Evolutionary conservation across 805 yeast genomes (phyloP), one percentile per base, ranked within the genome.

Genomic region (Yarrowia osloensis): DNA sequence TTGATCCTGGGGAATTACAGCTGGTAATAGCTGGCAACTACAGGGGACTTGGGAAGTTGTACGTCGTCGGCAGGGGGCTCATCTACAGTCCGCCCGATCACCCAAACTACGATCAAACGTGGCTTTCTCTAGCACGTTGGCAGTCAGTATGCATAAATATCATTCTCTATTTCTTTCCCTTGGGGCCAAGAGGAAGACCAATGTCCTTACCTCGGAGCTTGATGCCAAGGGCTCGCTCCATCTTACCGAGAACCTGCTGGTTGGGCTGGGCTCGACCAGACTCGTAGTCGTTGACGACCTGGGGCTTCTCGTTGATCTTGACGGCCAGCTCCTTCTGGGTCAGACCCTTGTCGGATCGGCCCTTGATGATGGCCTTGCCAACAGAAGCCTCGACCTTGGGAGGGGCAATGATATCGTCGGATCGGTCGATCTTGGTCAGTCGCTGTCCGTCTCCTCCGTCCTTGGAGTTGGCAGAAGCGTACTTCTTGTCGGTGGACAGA

Each of bases 241-340:
- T 80, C 82, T 95, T 95, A 67, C 89, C 93, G 74, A 95, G 84
- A 65, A 95, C 79, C 80, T 93, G 98, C 82, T 95, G 99, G 82
- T 91, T 93, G 68, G 99, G 99, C 71, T 89, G 86, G 52, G 97
- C 99, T 77, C 96, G 87, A 68, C 97, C 98, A 67, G 96, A 90
- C 82, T 95, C 99, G 79, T 95, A 95, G 76, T 95, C 99, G 79
- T 91, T 93, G 75, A 95, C 87, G 69, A 95, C 89, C 72, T 88
- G 91, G 69, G 98, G 97, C 82, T 95, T 95, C 81, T 95, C 99
- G 77, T 93, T 94, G 75, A 94, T 85, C 78, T 89, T 90, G 67
- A 97, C 91, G 73, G 99, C 99, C 74, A 95, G 84, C 74, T 95
- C 99, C 84, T 95, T 95, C 80, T 95, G 99, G 11, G 98, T 88